Evolutionary conservation across 306 rosid species (phyloP).

Genomic region (Mucuna pruriens): DNA sequence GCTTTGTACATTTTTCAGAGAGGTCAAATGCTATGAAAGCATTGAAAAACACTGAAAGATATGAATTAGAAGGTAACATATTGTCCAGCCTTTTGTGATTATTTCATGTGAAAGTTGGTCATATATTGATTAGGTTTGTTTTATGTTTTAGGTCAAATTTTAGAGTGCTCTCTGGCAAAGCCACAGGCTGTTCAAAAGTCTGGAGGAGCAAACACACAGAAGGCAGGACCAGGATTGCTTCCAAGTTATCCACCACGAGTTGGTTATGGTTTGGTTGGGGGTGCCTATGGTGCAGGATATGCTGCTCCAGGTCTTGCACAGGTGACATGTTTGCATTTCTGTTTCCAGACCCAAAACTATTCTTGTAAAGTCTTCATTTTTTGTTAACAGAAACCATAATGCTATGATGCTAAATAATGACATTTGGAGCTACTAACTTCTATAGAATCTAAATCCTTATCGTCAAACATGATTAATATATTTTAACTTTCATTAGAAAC

Average conservation of each 20-base stretch:
- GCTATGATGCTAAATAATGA: slow-evolving; percentile 14
- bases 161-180: slow-evolving; percentile 97
- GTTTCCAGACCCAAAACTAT: slow-evolving; percentile 23
- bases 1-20: slow-evolving; percentile 94
- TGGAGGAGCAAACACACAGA: slow-evolving; percentile 66
- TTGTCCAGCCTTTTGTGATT: neutral
- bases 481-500: slow-evolving; percentile 26
- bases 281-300: slow-evolving; percentile 81
- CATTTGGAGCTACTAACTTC: neutral
- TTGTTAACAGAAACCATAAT: neutral
- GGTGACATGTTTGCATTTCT: slow-evolving; percentile 48
- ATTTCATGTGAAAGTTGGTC: slow-evolving; percentile 11
- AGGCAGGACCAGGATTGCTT: slow-evolving; percentile 81
- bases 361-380: neutral
- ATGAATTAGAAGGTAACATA: slow-evolving; percentile 78
- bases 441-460: slow-evolving; percentile 8
- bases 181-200: slow-evolving; percentile 93
- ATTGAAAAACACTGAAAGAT: slow-evolving; percentile 84
- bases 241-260: slow-evolving; percentile 78
- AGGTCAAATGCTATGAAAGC: slow-evolving; percentile 97
- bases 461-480: neutral
- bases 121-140: slow-evolving; percentile 27
- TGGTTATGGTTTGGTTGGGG: slow-evolving; percentile 80
- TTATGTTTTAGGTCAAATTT: slow-evolving; percentile 67
- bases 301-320: slow-evolving; percentile 77